Base-by-base conservation (phyloP, 768 basidiomycete species). In the Tephrocybe sp. region DNA sequence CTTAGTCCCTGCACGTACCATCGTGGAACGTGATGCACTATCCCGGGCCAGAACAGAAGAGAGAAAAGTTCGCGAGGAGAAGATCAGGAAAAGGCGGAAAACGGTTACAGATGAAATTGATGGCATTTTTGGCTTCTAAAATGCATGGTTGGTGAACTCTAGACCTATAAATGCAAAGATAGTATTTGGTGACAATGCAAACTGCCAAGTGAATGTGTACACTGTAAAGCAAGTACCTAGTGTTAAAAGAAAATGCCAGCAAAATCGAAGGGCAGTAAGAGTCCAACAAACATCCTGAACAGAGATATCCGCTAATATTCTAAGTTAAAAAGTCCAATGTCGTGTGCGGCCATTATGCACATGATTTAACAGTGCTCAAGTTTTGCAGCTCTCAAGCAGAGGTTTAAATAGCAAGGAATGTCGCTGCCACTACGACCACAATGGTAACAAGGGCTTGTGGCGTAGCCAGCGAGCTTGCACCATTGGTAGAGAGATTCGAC, bases 31-130 rank as follows among this genome's bases (percentile, higher is more conserved):
- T 23, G 19, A 32, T 5, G 16, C 19, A 13, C 19, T 12, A n/a
- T 19, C 31, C 22, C 20, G 30, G 44, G 31, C 14, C 6, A 34
- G 49, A 39, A 33, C 16, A n/a, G 12, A 22, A 13, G n/a, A n/a
- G 14, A 12, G 14, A 12, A 49, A 53, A 45, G 35, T 34, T 16
- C 19, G 31, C 38, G 60, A 55, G 10, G 13, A 10, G 3, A 49
- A 34, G 13, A 5, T 12, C 48, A 74, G 69, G 55, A 71, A 66
- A 52, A 72, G 70, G 56, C 72, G 67, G 54, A 77, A 70, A 61
- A 66, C 63, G 52, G 65, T 63, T 38, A 68, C 58, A 48, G 76
- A 87, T 56, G 85, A 85, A 59, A 87, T 87, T 33, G 85, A 87
- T 55, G 78, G 77, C n/a, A 86, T 87, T 17, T 87, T 87, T 62